phyloP scores from a whole-genome alignment of 208 protist genomes.

The Trypanosoma mega region DNA sequence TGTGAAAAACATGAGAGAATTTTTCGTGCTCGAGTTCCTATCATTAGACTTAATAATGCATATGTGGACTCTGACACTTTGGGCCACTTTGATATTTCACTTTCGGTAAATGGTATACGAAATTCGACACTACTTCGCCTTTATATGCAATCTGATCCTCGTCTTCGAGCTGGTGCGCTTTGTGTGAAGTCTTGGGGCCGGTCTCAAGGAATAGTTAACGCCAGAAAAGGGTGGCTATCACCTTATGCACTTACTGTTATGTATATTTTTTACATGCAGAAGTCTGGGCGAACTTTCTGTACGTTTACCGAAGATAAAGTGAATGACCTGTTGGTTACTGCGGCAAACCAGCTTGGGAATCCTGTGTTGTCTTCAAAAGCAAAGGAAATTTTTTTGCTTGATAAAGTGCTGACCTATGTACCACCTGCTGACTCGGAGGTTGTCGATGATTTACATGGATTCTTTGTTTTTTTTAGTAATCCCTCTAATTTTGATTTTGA shows the following conservation, averaged over 20 bases:
- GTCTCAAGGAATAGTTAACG: conserved; percentile 61
- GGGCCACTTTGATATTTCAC: conserved; percentile 70
- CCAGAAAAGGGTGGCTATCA: conserved; percentile 78
- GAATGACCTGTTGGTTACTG: conserved; percentile 10
- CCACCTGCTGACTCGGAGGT: conserved; percentile 31
- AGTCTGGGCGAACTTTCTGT: conserved; percentile 28
- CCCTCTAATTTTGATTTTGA: conserved; percentile 68
- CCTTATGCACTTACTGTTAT: conserved; percentile 82
- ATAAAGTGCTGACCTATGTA: conserved; percentile 27
- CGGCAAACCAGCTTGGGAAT: background rate
- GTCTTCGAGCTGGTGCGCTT: conserved; percentile 51
- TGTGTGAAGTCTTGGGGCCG: conserved; percentile 70
- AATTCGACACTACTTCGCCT: conserved; percentile 69
- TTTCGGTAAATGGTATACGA: conserved; percentile 63
- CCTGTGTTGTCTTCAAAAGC: conserved; percentile 5
- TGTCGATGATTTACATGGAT: conserved; percentile 46
- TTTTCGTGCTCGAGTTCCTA: conserved; percentile 71
- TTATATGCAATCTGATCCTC: conserved; percentile 63
- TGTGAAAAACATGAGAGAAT: conserved; percentile 61
- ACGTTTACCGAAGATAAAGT: conserved; percentile 40
- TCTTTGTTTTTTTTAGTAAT: conserved; percentile 61
- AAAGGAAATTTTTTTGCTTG: conserved; percentile 26
- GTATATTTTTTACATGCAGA: conserved; percentile 74
- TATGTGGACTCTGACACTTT: background rate
- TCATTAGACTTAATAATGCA: conserved; percentile 42